Conservation (phyloP, 495 filamentous ascomycete genomes). For the Beverwykella pulmonaria region DNA sequence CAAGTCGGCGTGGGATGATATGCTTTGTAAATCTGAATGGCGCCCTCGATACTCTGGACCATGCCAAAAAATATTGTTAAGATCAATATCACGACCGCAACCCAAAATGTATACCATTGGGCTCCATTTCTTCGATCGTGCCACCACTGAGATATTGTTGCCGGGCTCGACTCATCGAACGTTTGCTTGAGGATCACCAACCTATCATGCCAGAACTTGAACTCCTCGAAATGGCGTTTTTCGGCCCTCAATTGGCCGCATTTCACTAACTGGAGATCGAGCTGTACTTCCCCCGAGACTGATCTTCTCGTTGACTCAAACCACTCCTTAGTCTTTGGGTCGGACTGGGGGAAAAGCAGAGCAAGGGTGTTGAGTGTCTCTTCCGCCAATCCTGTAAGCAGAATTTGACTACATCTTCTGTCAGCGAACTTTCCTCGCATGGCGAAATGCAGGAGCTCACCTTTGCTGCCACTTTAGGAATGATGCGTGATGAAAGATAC, state of each 20-base stretch:
- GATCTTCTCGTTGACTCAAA: background rate
- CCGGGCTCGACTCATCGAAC: slow-evolving; percentile 56
- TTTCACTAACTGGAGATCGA: slow-evolving; percentile 41
- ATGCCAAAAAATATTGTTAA: slow-evolving; percentile 57
- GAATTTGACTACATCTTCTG: too few relatives aligned
- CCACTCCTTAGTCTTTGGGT: slow-evolving; percentile 20
- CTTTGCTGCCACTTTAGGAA: slow-evolving; percentile 44
- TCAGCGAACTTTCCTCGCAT: too few relatives aligned
- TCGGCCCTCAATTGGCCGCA: slow-evolving; percentile 41
- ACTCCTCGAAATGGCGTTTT: slow-evolving; percentile 51
- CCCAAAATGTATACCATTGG: slow-evolving; percentile 62
- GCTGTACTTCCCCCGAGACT: background rate
- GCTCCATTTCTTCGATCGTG: slow-evolving; percentile 53
- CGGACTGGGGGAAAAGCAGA: slow-evolving; percentile 51
- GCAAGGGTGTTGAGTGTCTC: slow-evolving; percentile 54
- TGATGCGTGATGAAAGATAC: slow-evolving; percentile 51
- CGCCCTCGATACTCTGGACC: slow-evolving; percentile 47
- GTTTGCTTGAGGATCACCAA: slow-evolving; percentile 55
- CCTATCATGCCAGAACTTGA: slow-evolving; percentile 55
- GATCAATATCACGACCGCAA: slow-evolving; percentile 52
- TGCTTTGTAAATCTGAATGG: slow-evolving; percentile 27
- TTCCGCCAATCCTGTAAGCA: slow-evolving; percentile 42
- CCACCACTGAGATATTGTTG: slow-evolving; percentile 53
- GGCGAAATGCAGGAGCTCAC: too few relatives aligned
- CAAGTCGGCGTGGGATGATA: too few relatives aligned